Conservation (phyloP, 352 stramenopile genomes). For the Globisporangium uncinulatum region DNA sequence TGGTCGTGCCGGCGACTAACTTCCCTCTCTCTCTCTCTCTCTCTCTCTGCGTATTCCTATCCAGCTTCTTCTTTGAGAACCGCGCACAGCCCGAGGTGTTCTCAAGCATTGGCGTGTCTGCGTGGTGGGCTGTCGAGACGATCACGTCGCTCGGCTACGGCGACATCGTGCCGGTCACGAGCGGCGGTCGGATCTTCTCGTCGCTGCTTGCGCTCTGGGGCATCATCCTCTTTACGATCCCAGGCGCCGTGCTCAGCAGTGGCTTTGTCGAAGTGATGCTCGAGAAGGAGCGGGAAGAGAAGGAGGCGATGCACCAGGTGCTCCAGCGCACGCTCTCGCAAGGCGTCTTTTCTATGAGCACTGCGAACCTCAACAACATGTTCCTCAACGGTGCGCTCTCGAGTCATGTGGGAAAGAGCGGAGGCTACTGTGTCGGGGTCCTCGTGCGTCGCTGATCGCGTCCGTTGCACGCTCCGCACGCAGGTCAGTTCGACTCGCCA, state of each 20-base stretch:
- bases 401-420: no score
- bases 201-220: conserved; percentile 73
- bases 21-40: background rate
- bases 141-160: conserved; percentile 86
- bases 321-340: conserved; percentile 45
- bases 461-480: conserved; percentile 7
- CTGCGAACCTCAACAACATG: conserved; percentile 31
- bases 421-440: background rate
- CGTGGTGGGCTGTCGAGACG: conserved; percentile 78
- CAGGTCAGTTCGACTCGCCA: conserved; percentile 26
- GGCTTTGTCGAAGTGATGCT: conserved; percentile 84
- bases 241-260: conserved; percentile 69
- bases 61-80: conserved; percentile 82
- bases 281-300: conserved; percentile 62
- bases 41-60: background rate
- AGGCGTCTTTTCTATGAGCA: conserved; percentile 33
- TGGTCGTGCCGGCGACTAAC: background rate
- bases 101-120: conserved; percentile 65
- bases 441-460: conserved; percentile 3
- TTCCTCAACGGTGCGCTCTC: conserved; percentile 17
- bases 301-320: conserved; percentile 43
- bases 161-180: conserved; percentile 77
- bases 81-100: conserved; percentile 66
- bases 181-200: conserved; percentile 59
- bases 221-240: conserved; percentile 86